These are phyloP conservation scores for Cymodocea nodosa DNA, from an alignment of 116 monocot genomes.

Conservation along the genomic window DNA sequence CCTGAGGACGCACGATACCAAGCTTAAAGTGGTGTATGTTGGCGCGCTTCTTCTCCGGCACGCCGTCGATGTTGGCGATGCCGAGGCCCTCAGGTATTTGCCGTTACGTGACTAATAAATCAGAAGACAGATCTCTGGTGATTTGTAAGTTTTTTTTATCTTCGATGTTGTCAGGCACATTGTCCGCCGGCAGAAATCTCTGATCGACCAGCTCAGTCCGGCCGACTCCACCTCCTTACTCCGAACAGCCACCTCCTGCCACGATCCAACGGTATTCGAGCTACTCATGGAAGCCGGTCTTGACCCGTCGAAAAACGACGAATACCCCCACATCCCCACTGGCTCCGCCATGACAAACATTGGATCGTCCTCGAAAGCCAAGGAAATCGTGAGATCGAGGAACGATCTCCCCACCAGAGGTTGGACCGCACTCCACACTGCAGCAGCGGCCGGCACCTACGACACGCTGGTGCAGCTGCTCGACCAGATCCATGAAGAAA, in stretches of 20 bases:
- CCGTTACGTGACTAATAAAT: background rate
- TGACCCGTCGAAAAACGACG: slow-evolving; percentile 1
- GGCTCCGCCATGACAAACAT: background rate
- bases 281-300: slow-evolving; percentile 17
- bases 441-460: slow-evolving; percentile 18
- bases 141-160: too few relatives aligned
- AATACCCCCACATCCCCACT: background rate
- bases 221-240: slow-evolving; percentile 12
- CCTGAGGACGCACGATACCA: slow-evolving; percentile 15
- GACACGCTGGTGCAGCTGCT: slow-evolving; percentile 9
- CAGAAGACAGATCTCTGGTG: background rate
- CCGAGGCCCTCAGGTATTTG: slow-evolving; percentile 20
- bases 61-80: slow-evolving; percentile 21
- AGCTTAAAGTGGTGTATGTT: slow-evolving; percentile 40
- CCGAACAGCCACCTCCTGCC: slow-evolving; percentile 8
- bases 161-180: slow-evolving; percentile 5
- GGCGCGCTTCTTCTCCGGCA: slow-evolving; percentile 39
- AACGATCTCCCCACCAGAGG: background rate
- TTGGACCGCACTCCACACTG: slow-evolving; percentile 23
- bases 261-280: slow-evolving; percentile 11
- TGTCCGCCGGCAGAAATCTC: slow-evolving; percentile 26
- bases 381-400: background rate
- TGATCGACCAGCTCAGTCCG: slow-evolving; percentile 17
- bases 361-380: background rate
- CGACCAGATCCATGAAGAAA: background rate